Conservation (phyloP, 192 early-diverging fungal genomes). For the Glomus cerebriforme region DNA sequence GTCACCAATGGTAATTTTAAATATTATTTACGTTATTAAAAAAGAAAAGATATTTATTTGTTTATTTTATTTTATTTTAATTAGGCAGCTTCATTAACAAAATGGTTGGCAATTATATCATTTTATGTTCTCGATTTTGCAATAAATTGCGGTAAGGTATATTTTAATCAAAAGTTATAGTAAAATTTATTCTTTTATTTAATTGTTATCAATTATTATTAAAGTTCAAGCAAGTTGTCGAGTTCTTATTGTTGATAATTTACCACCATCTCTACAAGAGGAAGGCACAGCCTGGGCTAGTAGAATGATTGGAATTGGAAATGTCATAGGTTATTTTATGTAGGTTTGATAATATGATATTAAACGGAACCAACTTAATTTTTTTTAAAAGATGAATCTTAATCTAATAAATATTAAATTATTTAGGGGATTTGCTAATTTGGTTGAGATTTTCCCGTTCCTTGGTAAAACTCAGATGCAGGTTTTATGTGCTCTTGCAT, state of each 20-base stretch:
- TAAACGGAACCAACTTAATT: background rate
- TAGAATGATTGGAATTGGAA: conserved; percentile 86
- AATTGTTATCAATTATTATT: background rate
- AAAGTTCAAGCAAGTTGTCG: conserved; percentile 83
- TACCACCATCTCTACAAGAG: conserved; percentile 81
- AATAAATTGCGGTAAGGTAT: conserved; percentile 71
- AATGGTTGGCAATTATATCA: conserved; percentile 71
- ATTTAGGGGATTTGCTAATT: conserved; percentile 73
- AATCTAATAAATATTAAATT: background rate
- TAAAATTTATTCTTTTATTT: background rate
- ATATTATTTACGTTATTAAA: background rate
- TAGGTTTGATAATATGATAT: conserved; percentile 19
- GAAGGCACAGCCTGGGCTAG: conserved; percentile 84
- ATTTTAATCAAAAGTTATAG: background rate
- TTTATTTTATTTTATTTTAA: background rate
- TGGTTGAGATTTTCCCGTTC: conserved; percentile 65
- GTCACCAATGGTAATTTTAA: conserved; percentile 14
- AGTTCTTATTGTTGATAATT: conserved; percentile 83
- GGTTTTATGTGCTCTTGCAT: conserved; percentile 77
- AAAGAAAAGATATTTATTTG: conserved; percentile 12
- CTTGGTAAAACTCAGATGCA: conserved; percentile 82
- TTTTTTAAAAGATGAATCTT: background rate
- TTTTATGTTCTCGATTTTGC: conserved; percentile 95
- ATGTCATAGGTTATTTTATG: conserved; percentile 85
- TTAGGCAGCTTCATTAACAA: conserved; percentile 44